phyloP scores from a whole-genome alignment of 2,329 filamentous ascomycete genomes.

The Colletotrichum sp. region DNA sequence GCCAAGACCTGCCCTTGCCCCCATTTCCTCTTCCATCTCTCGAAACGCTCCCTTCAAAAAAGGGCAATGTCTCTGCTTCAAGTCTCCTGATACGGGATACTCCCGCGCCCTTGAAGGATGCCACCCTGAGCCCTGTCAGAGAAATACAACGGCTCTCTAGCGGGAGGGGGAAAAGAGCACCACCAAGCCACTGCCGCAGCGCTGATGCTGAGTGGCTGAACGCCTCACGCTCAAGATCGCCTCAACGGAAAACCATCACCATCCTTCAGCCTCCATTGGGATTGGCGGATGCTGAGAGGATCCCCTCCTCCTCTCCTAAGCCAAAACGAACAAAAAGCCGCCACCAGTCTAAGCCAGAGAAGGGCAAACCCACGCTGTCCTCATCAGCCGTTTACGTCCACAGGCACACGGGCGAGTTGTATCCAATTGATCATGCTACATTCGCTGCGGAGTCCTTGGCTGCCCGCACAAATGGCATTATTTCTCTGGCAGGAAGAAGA shows the following conservation, averaged over 20 bases:
- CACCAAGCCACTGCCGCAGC: slow-evolving; percentile 15
- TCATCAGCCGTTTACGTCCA: not conserved
- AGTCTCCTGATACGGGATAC: not conserved
- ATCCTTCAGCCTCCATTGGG: not conserved
- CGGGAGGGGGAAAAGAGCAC: not conserved
- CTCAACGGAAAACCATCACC: not conserved
- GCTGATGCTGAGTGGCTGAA: slow-evolving; percentile 3
- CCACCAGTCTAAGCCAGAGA: not conserved
- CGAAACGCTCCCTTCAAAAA: not conserved
- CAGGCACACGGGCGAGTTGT: not conserved
- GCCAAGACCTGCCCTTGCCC: not conserved
- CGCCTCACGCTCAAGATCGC: not conserved
- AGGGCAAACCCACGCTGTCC: not conserved
- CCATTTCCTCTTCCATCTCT: not conserved
- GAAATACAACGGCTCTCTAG: not conserved
- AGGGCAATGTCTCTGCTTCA: not conserved
- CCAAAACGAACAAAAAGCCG: not conserved
- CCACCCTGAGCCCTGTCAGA: not conserved
- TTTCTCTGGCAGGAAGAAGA: not conserved
- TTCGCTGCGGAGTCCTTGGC: not conserved
- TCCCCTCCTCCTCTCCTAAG: not conserved
- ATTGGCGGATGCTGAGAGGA: not conserved
- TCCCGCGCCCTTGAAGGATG: not conserved
- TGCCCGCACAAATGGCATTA: not conserved
- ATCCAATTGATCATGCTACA: not conserved